Evolutionary conservation across 805 yeast genomes (phyloP).

Genomic region (Saturnispora ahearnii): DNA sequence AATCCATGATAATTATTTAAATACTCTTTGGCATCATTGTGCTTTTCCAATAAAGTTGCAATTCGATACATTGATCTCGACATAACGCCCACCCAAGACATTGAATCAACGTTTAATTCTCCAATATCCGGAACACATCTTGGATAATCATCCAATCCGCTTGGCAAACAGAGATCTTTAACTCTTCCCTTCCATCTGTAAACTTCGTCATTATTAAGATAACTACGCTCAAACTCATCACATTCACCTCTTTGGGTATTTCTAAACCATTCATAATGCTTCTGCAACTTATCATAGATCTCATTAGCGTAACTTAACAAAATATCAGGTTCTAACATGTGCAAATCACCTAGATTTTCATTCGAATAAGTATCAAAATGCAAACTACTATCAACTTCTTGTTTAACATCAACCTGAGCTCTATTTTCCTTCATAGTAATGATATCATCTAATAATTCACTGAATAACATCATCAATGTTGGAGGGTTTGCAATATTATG

Average conservation of each 20-base stretch:
- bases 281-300: conserved; percentile 67
- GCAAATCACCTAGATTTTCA: conserved; percentile 38
- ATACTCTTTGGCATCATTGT: conserved; percentile 52
- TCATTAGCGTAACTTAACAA: conserved; percentile 47
- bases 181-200: conserved; percentile 95
- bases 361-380: conserved; percentile 18
- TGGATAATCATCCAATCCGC: conserved; percentile 95
- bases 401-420: conserved; percentile 17
- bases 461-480: conserved; percentile 69
- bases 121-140: conserved; percentile 80
- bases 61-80: conserved; percentile 69
- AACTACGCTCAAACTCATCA: conserved; percentile 58
- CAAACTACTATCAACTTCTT: conserved; percentile 18
- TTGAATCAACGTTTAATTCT: conserved; percentile 81
- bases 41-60: conserved; percentile 51
- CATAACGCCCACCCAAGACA: conserved; percentile 94
- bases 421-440: conserved; percentile 6
- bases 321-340: conserved; percentile 50
- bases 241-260: conserved; percentile 68
- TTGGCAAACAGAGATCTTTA: conserved; percentile 72
- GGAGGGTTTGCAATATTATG: conserved; percentile 95
- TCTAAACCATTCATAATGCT: conserved; percentile 81
- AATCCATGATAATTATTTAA: conserved; percentile 46
- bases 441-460: conserved; percentile 38
- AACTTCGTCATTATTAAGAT: conserved; percentile 46